Base-by-base conservation (phyloP, 2,329 filamentous ascomycete species). In the Hypoxylon sp. region DNA sequence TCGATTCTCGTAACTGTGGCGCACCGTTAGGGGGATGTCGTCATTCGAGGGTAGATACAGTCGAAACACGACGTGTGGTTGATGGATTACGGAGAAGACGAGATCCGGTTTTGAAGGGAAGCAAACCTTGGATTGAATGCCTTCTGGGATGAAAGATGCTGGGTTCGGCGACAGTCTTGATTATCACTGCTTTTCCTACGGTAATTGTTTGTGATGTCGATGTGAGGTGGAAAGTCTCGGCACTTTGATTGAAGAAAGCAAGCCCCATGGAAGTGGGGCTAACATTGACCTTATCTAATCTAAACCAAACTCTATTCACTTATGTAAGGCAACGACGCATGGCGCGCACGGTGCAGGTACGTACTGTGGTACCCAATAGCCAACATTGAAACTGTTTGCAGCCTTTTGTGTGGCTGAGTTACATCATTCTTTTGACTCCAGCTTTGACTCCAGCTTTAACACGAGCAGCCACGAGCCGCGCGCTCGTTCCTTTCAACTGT, bases 221-320 rank as follows among this genome's bases (percentile, higher is more conserved):
- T 32, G 45, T 6, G 14, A 43, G 17, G 38, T 43, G 17, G 38
- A 43, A 43, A 43, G 38, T 21, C 38, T 53, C 17, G 52, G 23
- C 45, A 45, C 28, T 50, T 53, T 57, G 49, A 55, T 52, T 41
- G 50, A 43, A 60, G 45, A 30, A 17, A 36, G 48, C 30, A 25
- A 48, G 28, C 19, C 19, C 19, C 19, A 50, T 50, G 10, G 48
- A 14, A 11, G 14, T 25, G 28, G 30, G 32, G 6, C 23, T 43
- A 25, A 17, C 38, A n/a, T n/a, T n/a, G 36, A 36, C 30, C 46
- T 67, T 66, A 69, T 67, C 67, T 69, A 69, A 69, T 66, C 66
- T 48, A 19, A 51, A 55, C 30, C 19, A 25, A 38, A 36, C 36
- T 17, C n/a, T 56, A 60, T 21, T 43, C 30, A 23, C 38, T 6